These are phyloP conservation scores for Phialophora chinensis DNA, from an alignment of 2,329 filamentous ascomycete genomes.

Conservation along the genomic window DNA sequence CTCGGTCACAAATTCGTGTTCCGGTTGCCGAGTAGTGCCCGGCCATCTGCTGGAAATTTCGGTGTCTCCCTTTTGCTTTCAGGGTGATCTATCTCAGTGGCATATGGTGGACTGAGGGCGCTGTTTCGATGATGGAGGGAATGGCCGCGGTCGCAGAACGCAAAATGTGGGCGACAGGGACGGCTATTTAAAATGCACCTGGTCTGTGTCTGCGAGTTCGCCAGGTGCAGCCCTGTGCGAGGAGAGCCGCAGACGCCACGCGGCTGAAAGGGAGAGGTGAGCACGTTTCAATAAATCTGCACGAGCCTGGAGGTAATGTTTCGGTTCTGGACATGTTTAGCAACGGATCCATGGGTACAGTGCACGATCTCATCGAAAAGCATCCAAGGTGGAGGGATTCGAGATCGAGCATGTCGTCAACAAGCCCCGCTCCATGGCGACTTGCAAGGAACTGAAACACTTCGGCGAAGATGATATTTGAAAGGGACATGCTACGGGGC, in stretches of 20 bases:
- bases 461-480: background rate
- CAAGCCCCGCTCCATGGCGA: background rate
- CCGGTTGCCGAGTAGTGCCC: background rate
- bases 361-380: background rate
- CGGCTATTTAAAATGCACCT: background rate
- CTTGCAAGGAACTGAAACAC: background rate
- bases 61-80: background rate
- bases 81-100: background rate
- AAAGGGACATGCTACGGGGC: background rate
- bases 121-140: background rate
- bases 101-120: background rate
- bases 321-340: background rate
- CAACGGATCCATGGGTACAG: background rate
- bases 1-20: background rate
- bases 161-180: background rate
- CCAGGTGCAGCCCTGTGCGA: background rate
- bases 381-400: background rate
- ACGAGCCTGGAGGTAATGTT: background rate
- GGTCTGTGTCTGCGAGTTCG: background rate
- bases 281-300: background rate
- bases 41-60: background rate
- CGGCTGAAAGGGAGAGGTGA: background rate
- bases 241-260: conserved; percentile 3
- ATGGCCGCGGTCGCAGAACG: background rate
- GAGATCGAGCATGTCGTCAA: background rate